These are phyloP conservation scores for Penicillium concentricum DNA, from an alignment of 2,329 filamentous ascomycete genomes.

Conservation along the genomic window DNA sequence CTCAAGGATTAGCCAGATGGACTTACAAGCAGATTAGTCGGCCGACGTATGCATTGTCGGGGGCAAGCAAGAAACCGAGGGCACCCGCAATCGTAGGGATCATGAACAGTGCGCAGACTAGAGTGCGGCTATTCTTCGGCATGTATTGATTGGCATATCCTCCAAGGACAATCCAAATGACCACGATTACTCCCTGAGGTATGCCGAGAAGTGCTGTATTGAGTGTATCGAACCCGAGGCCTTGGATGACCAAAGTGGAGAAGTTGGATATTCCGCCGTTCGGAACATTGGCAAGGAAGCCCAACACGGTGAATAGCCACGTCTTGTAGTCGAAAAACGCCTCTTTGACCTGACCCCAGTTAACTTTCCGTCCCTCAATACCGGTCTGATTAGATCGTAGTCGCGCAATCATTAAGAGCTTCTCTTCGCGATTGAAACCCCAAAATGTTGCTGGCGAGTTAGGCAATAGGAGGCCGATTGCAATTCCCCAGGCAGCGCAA, in stretches of 20 bases:
- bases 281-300: slow-evolving; percentile 24
- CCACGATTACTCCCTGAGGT: slow-evolving; percentile 28
- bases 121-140: neutral
- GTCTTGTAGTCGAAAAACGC: slow-evolving; percentile 35
- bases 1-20: slow-evolving; percentile 38
- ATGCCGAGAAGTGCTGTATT: slow-evolving; percentile 28
- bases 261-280: slow-evolving; percentile 33
- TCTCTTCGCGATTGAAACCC: slow-evolving; percentile 22
- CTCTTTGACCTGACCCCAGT: slow-evolving; percentile 44
- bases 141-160: neutral
- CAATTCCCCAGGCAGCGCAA: slow-evolving; percentile 22
- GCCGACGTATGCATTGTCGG: slow-evolving; percentile 27
- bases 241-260: slow-evolving; percentile 27
- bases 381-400: slow-evolving; percentile 22
- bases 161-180: slow-evolving; percentile 23
- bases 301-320: slow-evolving; percentile 21
- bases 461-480: slow-evolving; percentile 19
- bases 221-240: slow-evolving; percentile 25
- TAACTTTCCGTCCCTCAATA: slow-evolving; percentile 43
- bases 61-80: slow-evolving; percentile 25
- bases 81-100: neutral
- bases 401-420: neutral
- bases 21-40: slow-evolving; percentile 20
- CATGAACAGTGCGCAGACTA: neutral
- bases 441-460: slow-evolving; percentile 21